Evolutionary conservation across 2,329 filamentous ascomycete species (phyloP).

Genomic region (Venturia pyrina): DNA sequence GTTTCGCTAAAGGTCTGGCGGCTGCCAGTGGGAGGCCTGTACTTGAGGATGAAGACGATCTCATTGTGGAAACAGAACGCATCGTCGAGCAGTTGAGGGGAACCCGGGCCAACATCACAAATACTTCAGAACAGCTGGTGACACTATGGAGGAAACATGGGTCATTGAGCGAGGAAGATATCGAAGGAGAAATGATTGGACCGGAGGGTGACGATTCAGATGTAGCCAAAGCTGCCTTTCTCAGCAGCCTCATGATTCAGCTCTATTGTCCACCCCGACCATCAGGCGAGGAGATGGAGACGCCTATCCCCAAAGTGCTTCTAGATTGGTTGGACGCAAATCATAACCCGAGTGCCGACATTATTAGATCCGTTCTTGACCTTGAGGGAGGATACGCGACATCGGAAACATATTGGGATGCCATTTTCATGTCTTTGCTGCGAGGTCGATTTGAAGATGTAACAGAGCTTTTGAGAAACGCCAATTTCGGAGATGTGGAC

Average conservation of each 20-base stretch:
- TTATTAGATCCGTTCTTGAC: slow-evolving; percentile 54
- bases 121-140: slow-evolving; percentile 18
- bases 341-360: slow-evolving; percentile 61
- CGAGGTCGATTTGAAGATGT: slow-evolving; percentile 64
- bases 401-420: slow-evolving; percentile 76
- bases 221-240: slow-evolving; percentile 62
- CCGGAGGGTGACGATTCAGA: neutral
- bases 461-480: slow-evolving; percentile 58
- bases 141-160: slow-evolving; percentile 20
- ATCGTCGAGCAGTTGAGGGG: slow-evolving; percentile 42
- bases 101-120: slow-evolving; percentile 19
- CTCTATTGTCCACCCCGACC: slow-evolving; percentile 43
- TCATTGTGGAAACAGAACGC: slow-evolving; percentile 68
- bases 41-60: slow-evolving; percentile 57
- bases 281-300: neutral
- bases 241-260: slow-evolving; percentile 68
- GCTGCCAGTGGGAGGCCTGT: slow-evolving; percentile 45
- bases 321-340: slow-evolving; percentile 73
- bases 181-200: slow-evolving; percentile 15
- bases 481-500: slow-evolving; percentile 64
- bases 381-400: slow-evolving; percentile 63
- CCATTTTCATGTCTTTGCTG: slow-evolving; percentile 61
- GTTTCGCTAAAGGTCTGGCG: slow-evolving; percentile 62
- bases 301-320: slow-evolving; percentile 64
- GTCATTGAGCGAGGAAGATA: slow-evolving; percentile 18